Conservation (phyloP, 208 protist genomes). For the Leishmania martiniquensis region DNA sequence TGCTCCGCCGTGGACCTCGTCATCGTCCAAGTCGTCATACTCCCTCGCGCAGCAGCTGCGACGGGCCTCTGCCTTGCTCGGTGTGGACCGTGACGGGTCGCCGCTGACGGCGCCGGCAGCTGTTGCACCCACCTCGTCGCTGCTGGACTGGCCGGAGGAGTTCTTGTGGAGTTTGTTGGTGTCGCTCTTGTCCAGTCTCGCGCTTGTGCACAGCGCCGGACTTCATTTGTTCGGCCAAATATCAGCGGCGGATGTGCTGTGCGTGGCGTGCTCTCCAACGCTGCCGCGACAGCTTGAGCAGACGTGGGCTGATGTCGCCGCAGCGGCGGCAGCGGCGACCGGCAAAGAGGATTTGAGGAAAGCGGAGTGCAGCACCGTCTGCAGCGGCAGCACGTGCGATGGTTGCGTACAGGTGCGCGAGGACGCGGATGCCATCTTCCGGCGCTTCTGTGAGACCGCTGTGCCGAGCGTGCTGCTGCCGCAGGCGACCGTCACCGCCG, state of each 20-base stretch:
- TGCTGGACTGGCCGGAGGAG: conserved; percentile 73
- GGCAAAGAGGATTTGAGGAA: background rate
- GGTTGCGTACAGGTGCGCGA: background rate
- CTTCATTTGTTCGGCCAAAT: conserved; percentile 74
- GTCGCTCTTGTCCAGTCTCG: conserved; percentile 61
- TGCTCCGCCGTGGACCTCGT: background rate
- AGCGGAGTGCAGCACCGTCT: background rate
- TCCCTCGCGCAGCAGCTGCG: conserved; percentile 30
- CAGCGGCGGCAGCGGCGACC: background rate
- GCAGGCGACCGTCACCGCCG: conserved; percentile 35
- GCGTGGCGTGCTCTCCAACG: conserved; percentile 46
- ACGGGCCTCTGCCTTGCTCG: conserved; percentile 16
- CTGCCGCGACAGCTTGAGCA: conserved; percentile 39
- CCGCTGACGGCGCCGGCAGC: background rate
- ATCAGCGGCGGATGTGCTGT: conserved; percentile 64
- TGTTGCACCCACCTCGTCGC: conserved; percentile 21
- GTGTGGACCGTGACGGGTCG: background rate
- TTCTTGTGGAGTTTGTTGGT: conserved; percentile 76
- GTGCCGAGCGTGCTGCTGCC: conserved; percentile 26
- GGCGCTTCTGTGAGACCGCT: conserved; percentile 26
- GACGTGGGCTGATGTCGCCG: conserved; percentile 23
- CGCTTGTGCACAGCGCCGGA: conserved; percentile 61
- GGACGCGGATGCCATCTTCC: conserved; percentile 18
- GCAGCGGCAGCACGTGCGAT: background rate
- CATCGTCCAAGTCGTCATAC: conserved; percentile 20